Conservation (phyloP, 495 filamentous ascomycete genomes). For the Penicillium alfredii region DNA sequence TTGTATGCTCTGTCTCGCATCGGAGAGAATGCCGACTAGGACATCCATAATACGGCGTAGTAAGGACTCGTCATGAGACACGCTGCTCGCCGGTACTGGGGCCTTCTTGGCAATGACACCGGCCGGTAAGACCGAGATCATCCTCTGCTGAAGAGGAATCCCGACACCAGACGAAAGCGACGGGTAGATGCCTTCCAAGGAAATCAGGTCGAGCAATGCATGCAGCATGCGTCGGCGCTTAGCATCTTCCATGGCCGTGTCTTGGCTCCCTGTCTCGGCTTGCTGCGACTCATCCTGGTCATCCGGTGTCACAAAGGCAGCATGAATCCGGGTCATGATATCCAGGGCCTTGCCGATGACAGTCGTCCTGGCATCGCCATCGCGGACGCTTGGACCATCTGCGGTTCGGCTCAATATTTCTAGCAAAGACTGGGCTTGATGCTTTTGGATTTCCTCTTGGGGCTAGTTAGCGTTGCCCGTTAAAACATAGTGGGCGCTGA, state of each 20-base stretch:
- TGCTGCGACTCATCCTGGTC: slow-evolving; percentile 6
- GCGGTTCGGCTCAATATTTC: slow-evolving; percentile 24
- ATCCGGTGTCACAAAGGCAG: slow-evolving; percentile 27
- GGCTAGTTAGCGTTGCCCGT: slow-evolving; percentile 25
- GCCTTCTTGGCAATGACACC: slow-evolving; percentile 41
- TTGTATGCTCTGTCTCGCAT: slow-evolving; percentile 34
- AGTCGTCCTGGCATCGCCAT: slow-evolving; percentile 13
- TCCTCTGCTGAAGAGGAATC: slow-evolving; percentile 48
- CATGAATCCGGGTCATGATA: slow-evolving; percentile 33
- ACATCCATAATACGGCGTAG: slow-evolving; percentile 24
- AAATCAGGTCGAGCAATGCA: slow-evolving; percentile 48
- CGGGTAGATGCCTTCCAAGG: slow-evolving; percentile 52
- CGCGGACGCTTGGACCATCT: neutral
- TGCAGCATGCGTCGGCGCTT: slow-evolving; percentile 42
- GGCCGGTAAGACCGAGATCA: slow-evolving; percentile 44
- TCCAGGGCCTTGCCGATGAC: slow-evolving; percentile 37
- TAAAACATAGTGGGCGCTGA: slow-evolving; percentile 3
- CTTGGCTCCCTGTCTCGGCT: slow-evolving; percentile 8
- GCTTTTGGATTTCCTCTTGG: slow-evolving; percentile 37
- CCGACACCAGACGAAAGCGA: slow-evolving; percentile 48
- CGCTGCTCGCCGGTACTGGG: slow-evolving; percentile 7
- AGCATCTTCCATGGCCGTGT: slow-evolving; percentile 36
- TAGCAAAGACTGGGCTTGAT: slow-evolving; percentile 32
- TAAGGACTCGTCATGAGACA: slow-evolving; percentile 27
- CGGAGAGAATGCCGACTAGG: slow-evolving; percentile 28